Evolutionary conservation across 2,329 filamentous ascomycete species (phyloP), one percentile per base, ranked within the genome.

Genomic region (Monilinia aucupariae): DNA sequence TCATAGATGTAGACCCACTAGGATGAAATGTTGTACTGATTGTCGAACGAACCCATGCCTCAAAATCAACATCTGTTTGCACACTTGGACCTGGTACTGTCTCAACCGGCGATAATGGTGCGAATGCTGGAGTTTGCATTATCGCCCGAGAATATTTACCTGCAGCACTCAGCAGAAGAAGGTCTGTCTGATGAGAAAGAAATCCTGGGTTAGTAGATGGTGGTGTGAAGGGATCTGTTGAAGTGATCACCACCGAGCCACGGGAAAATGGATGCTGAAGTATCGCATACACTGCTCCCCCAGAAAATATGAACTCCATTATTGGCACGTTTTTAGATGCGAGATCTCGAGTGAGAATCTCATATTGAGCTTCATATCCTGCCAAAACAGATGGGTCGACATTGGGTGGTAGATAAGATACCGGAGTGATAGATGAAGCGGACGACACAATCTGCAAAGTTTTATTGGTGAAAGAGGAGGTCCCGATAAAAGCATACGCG

Each of bases 251-350:
- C 52, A 84, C 80, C 47, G 76, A 78, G 0, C 85, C 85, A 0
- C 82, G 79, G 4, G 80, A 82, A 70, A 85, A 81, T 0, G 85
- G 75, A 64, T 79, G 85, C 66, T 82, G 81, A 32, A 85, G 79
- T 63, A 81, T 81, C 0, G 79, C 77, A 59, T 80, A 79, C 9
- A 61, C 9, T 34, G 20, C 5, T 1, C 62, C 49, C 17, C 53
- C 62, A 13, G 10, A 7, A 30, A 34, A 64, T 13, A 54, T 53
- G 32, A 64, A 45, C 49, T 64, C 62, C 25, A 64, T 49, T 6
- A 61, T 39, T 25, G 62, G 48, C n/a, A 54, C 13, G 12, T 41
- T 32, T 20, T 50, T 60, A 10, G 55, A 61, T 58, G 30, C 15
- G n/a, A 62, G 60, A 27, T 62, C 60, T 56, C 54, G 39, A 48